These are phyloP conservation scores for Malus hybrid DNA, from an alignment of 331 rosid species.

Conservation along the genomic window DNA sequence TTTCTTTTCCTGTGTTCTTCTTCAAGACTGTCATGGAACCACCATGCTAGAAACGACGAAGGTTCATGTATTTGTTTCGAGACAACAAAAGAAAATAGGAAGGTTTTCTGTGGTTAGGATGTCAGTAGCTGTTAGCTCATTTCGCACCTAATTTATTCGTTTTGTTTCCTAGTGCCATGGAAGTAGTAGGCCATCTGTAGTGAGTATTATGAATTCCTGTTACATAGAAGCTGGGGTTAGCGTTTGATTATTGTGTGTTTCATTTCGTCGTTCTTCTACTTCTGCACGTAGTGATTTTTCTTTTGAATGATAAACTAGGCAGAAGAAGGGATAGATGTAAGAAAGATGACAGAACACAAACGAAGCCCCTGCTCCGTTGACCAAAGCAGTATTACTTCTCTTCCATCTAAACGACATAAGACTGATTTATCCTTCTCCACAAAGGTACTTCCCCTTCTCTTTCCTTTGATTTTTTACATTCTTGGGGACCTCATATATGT, in stretches of 20 bases:
- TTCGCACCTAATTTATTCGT: neutral
- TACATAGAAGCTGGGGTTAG: neutral
- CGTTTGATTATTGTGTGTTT: neutral
- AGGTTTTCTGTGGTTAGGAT: neutral
- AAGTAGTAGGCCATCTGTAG: neutral
- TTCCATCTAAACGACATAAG: constrained; percentile 83
- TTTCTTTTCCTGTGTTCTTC: neutral
- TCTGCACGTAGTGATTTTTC: constrained; percentile 1
- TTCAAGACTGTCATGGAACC: neutral
- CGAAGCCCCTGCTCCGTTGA: constrained; percentile 80
- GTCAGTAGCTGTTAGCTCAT: neutral
- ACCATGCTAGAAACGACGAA: neutral
- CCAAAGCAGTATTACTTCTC: constrained; percentile 52
- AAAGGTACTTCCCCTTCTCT: constrained; percentile 44
- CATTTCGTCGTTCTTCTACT: neutral
- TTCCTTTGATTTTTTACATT: neutral
- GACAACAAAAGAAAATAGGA: neutral
- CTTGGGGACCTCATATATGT: neutral
- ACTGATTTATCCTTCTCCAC: constrained; percentile 64
- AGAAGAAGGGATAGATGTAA: constrained; percentile 69
- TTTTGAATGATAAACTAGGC: constrained; percentile 29
- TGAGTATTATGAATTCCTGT: neutral
- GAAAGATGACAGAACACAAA: constrained; percentile 78
- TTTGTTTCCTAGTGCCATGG: neutral
- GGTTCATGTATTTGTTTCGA: neutral